Evolutionary conservation across 2,329 filamentous ascomycete species (phyloP).

Genomic region (Penicillium sp.): DNA sequence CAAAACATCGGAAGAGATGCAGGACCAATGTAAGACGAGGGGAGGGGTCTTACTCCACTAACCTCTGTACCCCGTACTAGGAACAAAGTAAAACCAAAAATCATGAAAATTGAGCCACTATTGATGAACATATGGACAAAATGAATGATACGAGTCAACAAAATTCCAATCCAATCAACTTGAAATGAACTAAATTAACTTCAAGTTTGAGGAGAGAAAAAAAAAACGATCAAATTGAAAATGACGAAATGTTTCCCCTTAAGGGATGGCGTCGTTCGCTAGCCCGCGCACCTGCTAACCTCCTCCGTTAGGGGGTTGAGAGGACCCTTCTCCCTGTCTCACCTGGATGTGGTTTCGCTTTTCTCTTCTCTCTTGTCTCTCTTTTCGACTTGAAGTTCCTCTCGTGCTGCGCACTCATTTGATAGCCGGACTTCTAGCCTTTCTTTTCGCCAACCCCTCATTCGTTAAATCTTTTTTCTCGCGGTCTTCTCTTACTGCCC

Average conservation of each 20-base stretch:
- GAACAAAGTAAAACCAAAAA: too few relatives aligned
- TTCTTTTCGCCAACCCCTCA: conserved; percentile 6
- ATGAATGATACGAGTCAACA: too few relatives aligned
- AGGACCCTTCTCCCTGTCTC: conserved; percentile 10
- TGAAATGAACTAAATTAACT: not conserved
- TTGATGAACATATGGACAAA: too few relatives aligned
- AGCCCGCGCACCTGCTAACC: conserved; percentile 1
- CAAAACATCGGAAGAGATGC: not conserved
- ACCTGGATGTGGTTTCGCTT: not conserved
- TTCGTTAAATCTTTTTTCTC: not conserved
- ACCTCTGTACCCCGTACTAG: too few relatives aligned
- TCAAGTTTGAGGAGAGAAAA: not conserved
- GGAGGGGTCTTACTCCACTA: not conserved
- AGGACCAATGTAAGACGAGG: not conserved
- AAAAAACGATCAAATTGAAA: not conserved
- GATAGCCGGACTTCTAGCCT: conserved; percentile 3
- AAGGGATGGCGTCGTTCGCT: conserved; percentile 9
- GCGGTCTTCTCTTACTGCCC: not conserved
- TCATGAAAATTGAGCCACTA: too few relatives aligned
- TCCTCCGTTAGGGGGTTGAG: conserved; percentile 9
- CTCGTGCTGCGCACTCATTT: conserved; percentile 25
- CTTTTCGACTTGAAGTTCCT: not conserved
- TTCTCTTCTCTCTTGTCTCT: conserved; percentile 1
- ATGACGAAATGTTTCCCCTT: conserved; percentile 12
- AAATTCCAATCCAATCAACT: not conserved